Conservation (phyloP, 2,329 filamentous ascomycete genomes). For the Xylaria sp. region DNA sequence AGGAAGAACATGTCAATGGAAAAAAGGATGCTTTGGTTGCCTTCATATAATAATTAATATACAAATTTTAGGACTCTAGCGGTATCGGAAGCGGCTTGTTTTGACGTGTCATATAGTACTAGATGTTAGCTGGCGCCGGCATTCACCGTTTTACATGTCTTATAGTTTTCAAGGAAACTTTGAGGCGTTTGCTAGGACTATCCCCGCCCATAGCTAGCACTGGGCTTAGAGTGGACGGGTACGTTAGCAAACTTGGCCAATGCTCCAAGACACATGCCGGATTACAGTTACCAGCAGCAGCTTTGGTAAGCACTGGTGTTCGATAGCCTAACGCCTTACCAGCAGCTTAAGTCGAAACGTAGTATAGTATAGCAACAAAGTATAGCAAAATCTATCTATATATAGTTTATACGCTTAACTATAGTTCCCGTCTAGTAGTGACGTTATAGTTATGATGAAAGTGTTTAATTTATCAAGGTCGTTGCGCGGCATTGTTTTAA, state of each 20-base stretch:
- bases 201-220: neutral
- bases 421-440: neutral
- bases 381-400: neutral
- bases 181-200: conserved; percentile 5
- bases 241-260: conserved; percentile 5
- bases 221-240: neutral
- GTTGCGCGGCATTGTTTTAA: neutral
- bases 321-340: neutral
- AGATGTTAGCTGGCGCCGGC: neutral
- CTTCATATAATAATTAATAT: neutral
- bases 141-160: conserved; percentile 14
- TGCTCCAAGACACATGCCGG: neutral
- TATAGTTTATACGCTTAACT: neutral
- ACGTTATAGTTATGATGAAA: neutral
- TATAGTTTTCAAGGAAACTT: neutral
- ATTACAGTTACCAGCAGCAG: neutral
- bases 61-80: neutral
- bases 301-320: neutral
- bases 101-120: conserved; percentile 22
- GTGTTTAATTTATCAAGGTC: neutral
- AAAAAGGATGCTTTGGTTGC: neutral
- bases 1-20: neutral
- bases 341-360: neutral
- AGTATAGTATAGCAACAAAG: conserved; percentile 9
- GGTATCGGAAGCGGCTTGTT: conserved; percentile 10